Evolutionary conservation across 306 rosid species (phyloP).

Genomic region (Prunus salicina): DNA sequence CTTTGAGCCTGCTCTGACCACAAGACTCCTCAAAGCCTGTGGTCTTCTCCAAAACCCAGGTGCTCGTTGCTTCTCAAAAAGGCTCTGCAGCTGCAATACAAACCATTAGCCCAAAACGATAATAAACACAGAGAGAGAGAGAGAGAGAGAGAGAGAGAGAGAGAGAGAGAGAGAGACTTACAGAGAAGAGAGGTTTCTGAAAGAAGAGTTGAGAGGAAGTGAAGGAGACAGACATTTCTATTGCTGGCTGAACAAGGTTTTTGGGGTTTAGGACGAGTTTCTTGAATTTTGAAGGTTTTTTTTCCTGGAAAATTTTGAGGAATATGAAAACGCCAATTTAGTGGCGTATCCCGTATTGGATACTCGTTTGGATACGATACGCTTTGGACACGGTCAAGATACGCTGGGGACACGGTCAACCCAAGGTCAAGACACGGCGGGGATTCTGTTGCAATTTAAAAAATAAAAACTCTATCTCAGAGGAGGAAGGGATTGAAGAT

Average conservation of each 20-base stretch:
- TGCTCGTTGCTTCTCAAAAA: constrained; percentile 28
- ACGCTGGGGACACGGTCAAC: too few relatives aligned
- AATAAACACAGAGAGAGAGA: neutral
- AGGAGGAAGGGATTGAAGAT: too few relatives aligned
- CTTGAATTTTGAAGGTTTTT: neutral
- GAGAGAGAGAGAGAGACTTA: constrained; percentile 27
- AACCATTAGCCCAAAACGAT: constrained; percentile 10
- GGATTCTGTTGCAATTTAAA: too few relatives aligned
- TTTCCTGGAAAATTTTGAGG: neutral
- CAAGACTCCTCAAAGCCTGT: constrained; percentile 15
- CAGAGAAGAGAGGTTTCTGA: constrained; percentile 28
- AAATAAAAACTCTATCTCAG: too few relatives aligned
- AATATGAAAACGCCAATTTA: too few relatives aligned
- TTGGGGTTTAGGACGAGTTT: neutral
- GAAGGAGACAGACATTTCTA: constrained; percentile 29
- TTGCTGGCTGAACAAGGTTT: neutral
- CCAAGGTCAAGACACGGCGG: too few relatives aligned
- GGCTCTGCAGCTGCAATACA: constrained; percentile 39
- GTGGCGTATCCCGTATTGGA: too few relatives aligned
- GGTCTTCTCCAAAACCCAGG: constrained; percentile 38
- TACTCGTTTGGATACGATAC: too few relatives aligned
- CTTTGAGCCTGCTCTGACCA: constrained; percentile 69
- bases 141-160: neutral
- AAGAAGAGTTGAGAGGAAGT: constrained; percentile 23
- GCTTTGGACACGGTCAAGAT: too few relatives aligned